Base-by-base conservation (phyloP, 108 stramenopile species). In the Schizochytrium sp. region DNA sequence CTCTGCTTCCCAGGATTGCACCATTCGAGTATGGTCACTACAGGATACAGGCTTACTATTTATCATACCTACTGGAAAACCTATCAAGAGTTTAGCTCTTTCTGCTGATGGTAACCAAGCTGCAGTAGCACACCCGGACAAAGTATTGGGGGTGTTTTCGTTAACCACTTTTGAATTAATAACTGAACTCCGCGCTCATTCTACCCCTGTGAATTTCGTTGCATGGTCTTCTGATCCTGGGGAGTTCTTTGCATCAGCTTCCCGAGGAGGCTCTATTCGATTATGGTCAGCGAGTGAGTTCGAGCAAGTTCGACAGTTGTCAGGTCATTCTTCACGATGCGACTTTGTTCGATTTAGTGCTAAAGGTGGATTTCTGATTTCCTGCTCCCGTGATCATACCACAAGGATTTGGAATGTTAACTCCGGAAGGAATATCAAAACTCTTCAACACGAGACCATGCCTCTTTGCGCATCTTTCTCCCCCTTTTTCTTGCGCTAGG, bases 341-440 rank as follows among this genome's bases (percentile, higher is more conserved):
- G 64, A 69, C 3, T 69, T 69, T 69, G 64, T 69, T 44, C 8
- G 28, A 38, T 69, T 69, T 15, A 69, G 64, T 44, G 64, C 64
- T 44, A 69, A 69, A 3, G 64, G 64, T 15, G 64, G 64, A 38
- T 69, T 44, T 69, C 8, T 69, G 42, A 69, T 69, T 15, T 69
- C 64, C 12, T 69, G 64, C 3, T 69, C 64, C 42, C 7, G 64
- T 1, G 64, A 69, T 38, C 64, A 69, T 69, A 69, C 64, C 7
- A 69, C 64, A 44, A 38, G 64, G 0, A 69, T 69, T 3, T 69
- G 64, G 64, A 69, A 44, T 15, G 2, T 69, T 12, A 44, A 38
- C 64, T 69, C 64, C 5, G 64, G 64, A 38, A 69, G 44, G 64
- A 69, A 69, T 44, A 69, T 69, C 28, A 69, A 69, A 44, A 69